A percentile compares a stretch with the other conserved stretches of the same genome.
Conservation (phyloP, 169 alveolate species). For the Cryptosporidium ubiquitum region DNA sequence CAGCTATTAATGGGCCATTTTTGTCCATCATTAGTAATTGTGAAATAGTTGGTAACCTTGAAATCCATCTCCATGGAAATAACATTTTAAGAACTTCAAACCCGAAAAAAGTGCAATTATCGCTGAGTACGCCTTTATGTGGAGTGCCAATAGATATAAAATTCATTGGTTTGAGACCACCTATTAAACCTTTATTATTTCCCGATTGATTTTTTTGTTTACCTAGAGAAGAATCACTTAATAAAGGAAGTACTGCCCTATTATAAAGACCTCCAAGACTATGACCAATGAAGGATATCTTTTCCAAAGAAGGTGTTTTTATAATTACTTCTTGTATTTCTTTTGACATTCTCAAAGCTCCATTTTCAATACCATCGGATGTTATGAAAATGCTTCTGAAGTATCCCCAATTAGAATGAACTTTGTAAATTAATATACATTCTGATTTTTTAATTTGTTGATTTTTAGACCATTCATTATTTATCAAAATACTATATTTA, state of each 20-base stretch:
- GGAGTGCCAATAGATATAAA: slow-evolving; percentile 70
- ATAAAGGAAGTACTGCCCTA: slow-evolving; percentile 67
- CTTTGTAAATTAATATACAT: slow-evolving; percentile 57
- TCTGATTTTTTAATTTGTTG: background rate
- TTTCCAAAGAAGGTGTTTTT: slow-evolving; percentile 24
- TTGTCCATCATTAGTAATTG: slow-evolving; percentile 50
- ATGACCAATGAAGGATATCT: slow-evolving; percentile 68
- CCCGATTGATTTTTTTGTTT: background rate
- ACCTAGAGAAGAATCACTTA: background rate
- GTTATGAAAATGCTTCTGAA: slow-evolving; percentile 70
- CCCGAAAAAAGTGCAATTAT: slow-evolving; percentile 48
- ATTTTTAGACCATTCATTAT: background rate
- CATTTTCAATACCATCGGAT: slow-evolving; percentile 73
- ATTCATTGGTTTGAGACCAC: slow-evolving; percentile 64
- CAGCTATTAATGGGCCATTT: slow-evolving; percentile 19
- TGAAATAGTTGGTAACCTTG: slow-evolving; percentile 56
- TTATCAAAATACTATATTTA: background rate
- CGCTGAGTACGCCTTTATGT: slow-evolving; percentile 71
- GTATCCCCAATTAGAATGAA: slow-evolving; percentile 72
- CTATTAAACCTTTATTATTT: slow-evolving; percentile 23
- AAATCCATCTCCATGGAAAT: slow-evolving; percentile 53
- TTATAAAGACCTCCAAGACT: slow-evolving; percentile 68
- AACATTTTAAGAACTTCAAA: slow-evolving; percentile 13
- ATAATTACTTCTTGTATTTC: slow-evolving; percentile 42
- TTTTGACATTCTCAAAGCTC: slow-evolving; percentile 61